A percentile compares a stretch with the other conserved stretches of the same genome.
phyloP scores from a whole-genome alignment of 2,329 filamentous ascomycete genomes.

The Paraconiothyrium sp. region DNA sequence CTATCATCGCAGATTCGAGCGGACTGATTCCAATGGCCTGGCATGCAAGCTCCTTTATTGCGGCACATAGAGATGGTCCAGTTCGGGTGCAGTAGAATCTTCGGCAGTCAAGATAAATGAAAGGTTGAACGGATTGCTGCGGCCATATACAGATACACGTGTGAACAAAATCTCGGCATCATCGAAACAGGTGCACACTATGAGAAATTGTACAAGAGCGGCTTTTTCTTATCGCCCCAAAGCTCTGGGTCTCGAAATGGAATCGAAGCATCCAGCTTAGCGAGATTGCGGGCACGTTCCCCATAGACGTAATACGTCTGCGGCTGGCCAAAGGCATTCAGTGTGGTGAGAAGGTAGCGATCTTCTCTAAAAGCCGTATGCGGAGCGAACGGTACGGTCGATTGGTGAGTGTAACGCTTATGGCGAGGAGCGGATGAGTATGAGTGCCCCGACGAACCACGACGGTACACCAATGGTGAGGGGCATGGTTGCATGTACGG shows the following conservation, averaged over 20 bases:
- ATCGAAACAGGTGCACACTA: background rate
- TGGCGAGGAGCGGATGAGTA: too few species aligned
- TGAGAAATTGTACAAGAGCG: background rate
- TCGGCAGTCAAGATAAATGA: background rate
- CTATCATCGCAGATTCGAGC: background rate
- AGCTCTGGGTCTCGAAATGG: background rate
- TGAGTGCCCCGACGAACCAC: too few species aligned
- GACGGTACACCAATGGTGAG: too few species aligned
- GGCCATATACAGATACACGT: background rate
- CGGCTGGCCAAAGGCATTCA: too few species aligned
- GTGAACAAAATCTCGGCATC: too few species aligned
- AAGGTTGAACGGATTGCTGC: background rate
- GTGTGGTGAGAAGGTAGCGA: too few species aligned
- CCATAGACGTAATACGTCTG: too few species aligned
- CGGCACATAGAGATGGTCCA: background rate
- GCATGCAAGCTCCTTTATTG: background rate
- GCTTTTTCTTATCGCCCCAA: background rate
- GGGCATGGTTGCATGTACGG: too few species aligned
- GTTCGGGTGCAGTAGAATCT: background rate
- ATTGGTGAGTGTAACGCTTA: too few species aligned
- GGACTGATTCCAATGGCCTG: background rate
- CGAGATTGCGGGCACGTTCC: too few species aligned
- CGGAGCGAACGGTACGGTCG: too few species aligned
- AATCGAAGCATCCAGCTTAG: background rate
- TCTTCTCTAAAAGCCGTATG: too few species aligned